Percentiles rank a stretch among this genome's conserved stretches.
These are phyloP conservation scores for Nakaseomyces bracarensis DNA, from an alignment of 1,139 yeast genomes.

Conservation along the genomic window DNA sequence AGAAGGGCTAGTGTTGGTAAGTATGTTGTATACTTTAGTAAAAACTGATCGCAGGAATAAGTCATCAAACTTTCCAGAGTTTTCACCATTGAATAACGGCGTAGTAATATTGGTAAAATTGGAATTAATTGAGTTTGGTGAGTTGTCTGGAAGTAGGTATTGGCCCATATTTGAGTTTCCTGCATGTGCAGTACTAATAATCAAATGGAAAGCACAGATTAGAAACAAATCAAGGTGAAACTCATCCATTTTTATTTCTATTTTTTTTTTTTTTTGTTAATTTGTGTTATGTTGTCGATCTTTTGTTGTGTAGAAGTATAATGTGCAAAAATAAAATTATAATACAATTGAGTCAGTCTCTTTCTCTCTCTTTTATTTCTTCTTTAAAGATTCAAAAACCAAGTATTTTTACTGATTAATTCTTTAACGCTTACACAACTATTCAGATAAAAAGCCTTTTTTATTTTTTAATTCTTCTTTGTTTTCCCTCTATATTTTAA, in stretches of 20 bases:
- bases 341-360: no score
- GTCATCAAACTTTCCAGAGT: background rate
- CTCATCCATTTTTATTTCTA: constrained; percentile 2
- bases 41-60: background rate
- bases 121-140: constrained; percentile 3
- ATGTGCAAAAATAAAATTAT: no score
- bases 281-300: no score
- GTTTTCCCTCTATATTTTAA: no score
- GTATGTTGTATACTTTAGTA: background rate
- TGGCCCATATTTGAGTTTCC: background rate
- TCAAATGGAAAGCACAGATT: constrained; percentile 2
- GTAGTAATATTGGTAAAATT: constrained; percentile 4
- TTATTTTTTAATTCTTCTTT: no score
- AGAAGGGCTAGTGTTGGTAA: background rate
- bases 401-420: no score
- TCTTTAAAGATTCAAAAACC: no score
- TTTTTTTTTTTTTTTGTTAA: background rate
- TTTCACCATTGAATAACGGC: background rate
- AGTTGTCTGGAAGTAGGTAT: constrained; percentile 1
- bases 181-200: background rate
- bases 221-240: constrained; percentile 1
- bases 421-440: no score
- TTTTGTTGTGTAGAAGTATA: no score
- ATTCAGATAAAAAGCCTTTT: no score
- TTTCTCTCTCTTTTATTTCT: no score